phyloP scores from a whole-genome alignment of 176 grass and related monocot genomes.

The Phragmites australis region DNA sequence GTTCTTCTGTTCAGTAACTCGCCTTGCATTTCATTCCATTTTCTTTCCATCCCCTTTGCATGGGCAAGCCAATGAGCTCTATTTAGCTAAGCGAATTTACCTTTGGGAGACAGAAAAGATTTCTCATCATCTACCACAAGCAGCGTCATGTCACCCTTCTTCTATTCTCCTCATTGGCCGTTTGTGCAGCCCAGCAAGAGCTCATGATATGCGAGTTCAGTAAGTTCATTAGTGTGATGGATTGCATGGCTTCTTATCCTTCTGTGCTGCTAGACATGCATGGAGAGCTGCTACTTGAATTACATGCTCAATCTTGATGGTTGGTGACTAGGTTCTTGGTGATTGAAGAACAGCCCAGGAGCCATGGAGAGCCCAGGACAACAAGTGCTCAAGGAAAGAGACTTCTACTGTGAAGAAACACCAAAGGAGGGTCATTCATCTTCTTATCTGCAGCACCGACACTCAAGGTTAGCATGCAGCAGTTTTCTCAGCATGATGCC shows the following conservation, averaged over 20 bases:
- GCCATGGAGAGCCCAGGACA: conserved; percentile 13
- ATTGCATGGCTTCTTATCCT: neutral
- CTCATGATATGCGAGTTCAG: conserved; percentile 13
- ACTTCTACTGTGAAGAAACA: neutral
- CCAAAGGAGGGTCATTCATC: neutral
- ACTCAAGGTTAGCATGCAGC: conserved; percentile 49
- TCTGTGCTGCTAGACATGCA: neutral
- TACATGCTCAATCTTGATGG: neutral
- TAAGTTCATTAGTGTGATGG: neutral
- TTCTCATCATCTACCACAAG: neutral
- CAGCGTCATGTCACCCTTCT: too few relatives aligned
- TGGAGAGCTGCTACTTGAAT: neutral
- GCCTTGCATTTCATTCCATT: neutral
- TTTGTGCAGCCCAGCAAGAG: neutral
- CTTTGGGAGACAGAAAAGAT: neutral
- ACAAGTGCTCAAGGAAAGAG: conserved; percentile 13
- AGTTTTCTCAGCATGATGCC: neutral
- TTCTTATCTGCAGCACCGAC: conserved; percentile 28
- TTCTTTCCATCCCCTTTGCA: neutral
- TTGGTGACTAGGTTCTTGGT: conserved; percentile 43
- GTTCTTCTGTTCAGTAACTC: conserved; percentile 10
- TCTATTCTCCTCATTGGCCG: neutral
- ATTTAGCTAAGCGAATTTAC: neutral
- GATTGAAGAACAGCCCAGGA: neutral
- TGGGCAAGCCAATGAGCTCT: conserved; percentile 2